Evolutionary conservation across 495 filamentous ascomycete species (phyloP).

Genomic region (Podospora anserina): DNA sequence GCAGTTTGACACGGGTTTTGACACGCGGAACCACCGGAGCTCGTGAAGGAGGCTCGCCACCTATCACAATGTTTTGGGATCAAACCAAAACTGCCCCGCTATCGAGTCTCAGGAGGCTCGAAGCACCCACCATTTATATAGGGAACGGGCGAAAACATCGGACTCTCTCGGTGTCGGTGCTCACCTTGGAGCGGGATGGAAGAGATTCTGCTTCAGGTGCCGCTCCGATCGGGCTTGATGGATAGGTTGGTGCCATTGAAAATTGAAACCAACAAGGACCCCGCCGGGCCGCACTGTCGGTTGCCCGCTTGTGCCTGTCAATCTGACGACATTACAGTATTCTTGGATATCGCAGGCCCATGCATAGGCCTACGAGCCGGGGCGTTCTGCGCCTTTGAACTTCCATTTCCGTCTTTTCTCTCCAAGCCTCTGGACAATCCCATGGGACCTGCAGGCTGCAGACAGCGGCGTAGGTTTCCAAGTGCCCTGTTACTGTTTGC

Average conservation of each 20-base stretch:
- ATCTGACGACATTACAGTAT: conserved; percentile 4
- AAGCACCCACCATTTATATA: neutral
- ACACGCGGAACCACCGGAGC: neutral
- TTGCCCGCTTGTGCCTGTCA: conserved; percentile 1
- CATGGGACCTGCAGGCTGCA: conserved; percentile 2
- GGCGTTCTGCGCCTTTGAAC: conserved; percentile 7
- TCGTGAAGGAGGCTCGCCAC: neutral
- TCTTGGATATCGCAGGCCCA: neutral
- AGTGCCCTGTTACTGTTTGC: conserved; percentile 9
- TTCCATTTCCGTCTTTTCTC: conserved; percentile 13
- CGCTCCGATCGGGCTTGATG: neutral
- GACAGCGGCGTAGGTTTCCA: conserved; percentile 14
- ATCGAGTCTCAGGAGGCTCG: neutral
- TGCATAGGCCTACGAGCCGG: neutral
- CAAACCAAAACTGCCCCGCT: neutral
- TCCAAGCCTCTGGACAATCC: neutral
- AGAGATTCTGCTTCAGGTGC: neutral
- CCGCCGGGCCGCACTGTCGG: neutral
- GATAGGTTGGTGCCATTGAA: neutral
- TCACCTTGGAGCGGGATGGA: neutral
- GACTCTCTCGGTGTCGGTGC: neutral
- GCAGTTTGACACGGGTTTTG: neutral
- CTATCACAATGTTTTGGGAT: neutral
- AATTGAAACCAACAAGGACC: conserved; percentile 8
- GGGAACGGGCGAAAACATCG: neutral